Conservation (phyloP, 2,329 filamentous ascomycete genomes). For the Dothideomycetes sp. region DNA sequence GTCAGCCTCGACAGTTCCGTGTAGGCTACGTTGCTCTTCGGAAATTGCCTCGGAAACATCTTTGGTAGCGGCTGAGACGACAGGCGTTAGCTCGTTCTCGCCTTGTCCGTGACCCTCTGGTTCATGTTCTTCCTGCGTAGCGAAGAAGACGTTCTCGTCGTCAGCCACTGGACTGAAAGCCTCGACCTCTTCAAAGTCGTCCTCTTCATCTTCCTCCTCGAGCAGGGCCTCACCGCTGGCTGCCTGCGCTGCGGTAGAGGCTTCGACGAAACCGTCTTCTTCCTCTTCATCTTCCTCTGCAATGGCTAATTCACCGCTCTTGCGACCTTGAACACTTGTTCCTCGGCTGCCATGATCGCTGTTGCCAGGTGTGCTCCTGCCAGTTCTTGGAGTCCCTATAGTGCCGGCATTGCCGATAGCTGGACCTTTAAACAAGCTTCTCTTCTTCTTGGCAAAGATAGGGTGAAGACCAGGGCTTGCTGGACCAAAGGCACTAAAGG, state of each 20-base stretch:
- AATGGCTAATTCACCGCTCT: constrained; percentile 54
- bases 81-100: too few relatives aligned
- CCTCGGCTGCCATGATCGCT: constrained; percentile 19
- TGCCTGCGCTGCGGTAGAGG: neutral
- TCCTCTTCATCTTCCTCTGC: constrained; percentile 21
- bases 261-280: constrained; percentile 10
- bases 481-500: constrained; percentile 35
- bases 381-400: constrained; percentile 26
- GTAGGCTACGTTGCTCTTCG: too few relatives aligned
- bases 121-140: constrained; percentile 1
- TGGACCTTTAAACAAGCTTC: constrained; percentile 73
- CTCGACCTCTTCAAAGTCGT: constrained; percentile 46
- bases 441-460: constrained; percentile 71
- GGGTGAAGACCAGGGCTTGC: constrained; percentile 46
- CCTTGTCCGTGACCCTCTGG: too few relatives aligned
- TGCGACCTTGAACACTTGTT: constrained; percentile 53
- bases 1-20: too few relatives aligned
- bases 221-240: constrained; percentile 2
- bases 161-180: constrained; percentile 41
- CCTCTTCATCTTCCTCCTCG: constrained; percentile 14
- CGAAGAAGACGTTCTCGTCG: constrained; percentile 8
- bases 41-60: too few relatives aligned
- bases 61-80: too few relatives aligned
- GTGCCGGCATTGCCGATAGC: constrained; percentile 39
- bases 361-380: constrained; percentile 7